Evolutionary conservation across 257 asterid genomes (phyloP).

Genomic region (Salvia rosmarinus): DNA sequence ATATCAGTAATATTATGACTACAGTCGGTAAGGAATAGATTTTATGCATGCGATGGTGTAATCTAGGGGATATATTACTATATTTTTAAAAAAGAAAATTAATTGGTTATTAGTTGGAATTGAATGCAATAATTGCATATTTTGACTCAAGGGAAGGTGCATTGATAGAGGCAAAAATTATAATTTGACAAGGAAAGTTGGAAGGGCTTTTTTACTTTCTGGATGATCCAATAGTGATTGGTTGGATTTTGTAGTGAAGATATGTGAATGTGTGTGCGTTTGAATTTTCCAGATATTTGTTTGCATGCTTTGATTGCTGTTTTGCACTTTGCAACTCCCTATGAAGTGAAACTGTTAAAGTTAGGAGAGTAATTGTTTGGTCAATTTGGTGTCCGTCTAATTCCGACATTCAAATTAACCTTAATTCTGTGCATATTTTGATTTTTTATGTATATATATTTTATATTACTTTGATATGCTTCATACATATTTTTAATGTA

Average conservation of each 20-base stretch:
- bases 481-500: background rate
- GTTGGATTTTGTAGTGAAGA: conserved; percentile 23
- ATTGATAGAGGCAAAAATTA: conserved; percentile 27
- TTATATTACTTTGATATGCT: background rate
- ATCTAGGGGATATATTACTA: background rate
- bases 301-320: background rate
- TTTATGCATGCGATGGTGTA: background rate
- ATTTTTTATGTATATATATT: background rate
- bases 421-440: background rate
- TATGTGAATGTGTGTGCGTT: conserved; percentile 38
- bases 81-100: background rate
- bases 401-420: conserved; percentile 39
- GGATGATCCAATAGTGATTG: conserved; percentile 28
- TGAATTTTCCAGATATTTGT: conserved; percentile 27
- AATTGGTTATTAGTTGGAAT: conserved; percentile 19
- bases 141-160: conserved; percentile 48
- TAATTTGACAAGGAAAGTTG: conserved; percentile 39
- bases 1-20: background rate
- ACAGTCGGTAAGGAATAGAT: too few relatives aligned
- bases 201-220: conserved; percentile 41
- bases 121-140: conserved; percentile 44
- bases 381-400: conserved; percentile 36
- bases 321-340: conserved; percentile 41
- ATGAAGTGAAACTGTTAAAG: conserved; percentile 28
- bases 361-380: conserved; percentile 36